These are phyloP conservation scores for Thraustochytrium sp. DNA, from an alignment of 352 stramenopile species.

Conservation along the genomic window DNA sequence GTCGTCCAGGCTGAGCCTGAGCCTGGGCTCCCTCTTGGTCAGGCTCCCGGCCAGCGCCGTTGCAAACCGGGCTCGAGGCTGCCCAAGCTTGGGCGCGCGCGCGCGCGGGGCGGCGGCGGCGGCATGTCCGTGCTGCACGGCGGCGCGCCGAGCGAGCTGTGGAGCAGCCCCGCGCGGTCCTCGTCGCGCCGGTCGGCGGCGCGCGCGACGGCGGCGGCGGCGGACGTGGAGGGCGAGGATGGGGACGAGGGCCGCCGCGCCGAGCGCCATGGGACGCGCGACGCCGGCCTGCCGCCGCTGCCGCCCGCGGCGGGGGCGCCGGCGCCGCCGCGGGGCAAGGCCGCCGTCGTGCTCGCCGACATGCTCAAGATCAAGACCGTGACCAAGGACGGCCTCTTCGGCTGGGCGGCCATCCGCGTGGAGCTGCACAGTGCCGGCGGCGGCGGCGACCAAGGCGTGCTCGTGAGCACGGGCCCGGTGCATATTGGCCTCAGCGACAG, in stretches of 20 bases:
- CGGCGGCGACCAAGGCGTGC: not conserved
- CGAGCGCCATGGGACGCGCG: too few species aligned
- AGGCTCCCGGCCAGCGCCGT: too few species aligned
- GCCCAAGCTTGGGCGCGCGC: not conserved
- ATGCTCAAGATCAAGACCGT: slow-evolving; percentile 20
- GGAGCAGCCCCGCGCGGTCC: slow-evolving; percentile 20
- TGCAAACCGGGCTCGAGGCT: too few species aligned
- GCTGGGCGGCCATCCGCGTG: not conserved
- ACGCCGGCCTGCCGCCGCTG: not conserved
- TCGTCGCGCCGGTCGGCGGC: not conserved
- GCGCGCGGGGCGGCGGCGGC: not conserved
- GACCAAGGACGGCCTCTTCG: slow-evolving; percentile 8
- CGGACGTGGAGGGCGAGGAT: not conserved
- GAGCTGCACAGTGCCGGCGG: not conserved
- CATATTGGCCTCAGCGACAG: not conserved
- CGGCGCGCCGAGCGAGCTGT: slow-evolving; percentile 6
- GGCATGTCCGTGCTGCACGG: slow-evolving; percentile 25
- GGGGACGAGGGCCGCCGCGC: too few species aligned
- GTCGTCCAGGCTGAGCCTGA: too few species aligned
- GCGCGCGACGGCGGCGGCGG: not conserved
- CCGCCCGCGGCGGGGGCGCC: not conserved
- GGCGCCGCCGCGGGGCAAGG: not conserved
- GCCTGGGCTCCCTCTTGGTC: too few species aligned
- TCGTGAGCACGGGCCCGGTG: not conserved
- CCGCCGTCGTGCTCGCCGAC: not conserved